Conservation (phyloP, 192 early-diverging fungal species). For the Coemansia sp. region DNA sequence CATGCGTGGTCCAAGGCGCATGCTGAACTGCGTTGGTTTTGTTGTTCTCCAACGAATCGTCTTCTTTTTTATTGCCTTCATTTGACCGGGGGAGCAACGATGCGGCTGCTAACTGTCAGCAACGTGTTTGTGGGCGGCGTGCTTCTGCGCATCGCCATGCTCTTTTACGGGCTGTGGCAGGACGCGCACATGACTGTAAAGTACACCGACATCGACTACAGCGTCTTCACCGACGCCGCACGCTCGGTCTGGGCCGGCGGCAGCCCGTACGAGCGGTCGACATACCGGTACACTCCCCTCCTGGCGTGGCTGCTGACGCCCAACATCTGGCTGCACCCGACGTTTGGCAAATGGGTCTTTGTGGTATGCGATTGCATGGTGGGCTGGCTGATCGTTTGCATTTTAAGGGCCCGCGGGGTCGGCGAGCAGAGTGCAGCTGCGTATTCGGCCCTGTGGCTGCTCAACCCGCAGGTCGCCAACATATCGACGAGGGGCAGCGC, state of each 20-base stretch:
- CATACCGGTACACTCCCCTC: slow-evolving; percentile 96
- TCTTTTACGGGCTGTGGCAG: slow-evolving; percentile 86
- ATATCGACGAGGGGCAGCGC: slow-evolving; percentile 96
- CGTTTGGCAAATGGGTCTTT: slow-evolving; percentile 95
- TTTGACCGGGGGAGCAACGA: no score
- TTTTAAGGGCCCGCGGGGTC: slow-evolving; percentile 56
- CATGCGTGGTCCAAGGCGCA: no score
- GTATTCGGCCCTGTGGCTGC: slow-evolving; percentile 74
- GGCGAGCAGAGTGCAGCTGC: slow-evolving; percentile 49
- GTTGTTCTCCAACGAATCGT: no score
- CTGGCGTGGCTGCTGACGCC: slow-evolving; percentile 89
- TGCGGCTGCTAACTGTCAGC: slow-evolving; percentile 32
- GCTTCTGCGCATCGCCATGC: slow-evolving; percentile 62
- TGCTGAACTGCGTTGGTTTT: no score
- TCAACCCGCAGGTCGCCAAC: slow-evolving; percentile 95
- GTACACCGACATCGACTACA: slow-evolving; percentile 98
- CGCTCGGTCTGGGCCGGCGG: slow-evolving; percentile 64
- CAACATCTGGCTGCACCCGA: slow-evolving; percentile 67
- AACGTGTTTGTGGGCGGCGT: slow-evolving; percentile 38
- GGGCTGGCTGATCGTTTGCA: slow-evolving; percentile 62
- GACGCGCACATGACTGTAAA: slow-evolving; percentile 88
- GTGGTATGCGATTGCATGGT: slow-evolving; percentile 74
- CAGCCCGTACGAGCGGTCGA: slow-evolving; percentile 87
- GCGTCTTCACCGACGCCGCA: slow-evolving; percentile 94
- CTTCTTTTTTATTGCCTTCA: no score